phyloP scores from a whole-genome alignment of 2,329 filamentous ascomycete genomes.

The Lachnellula occidentalis region DNA sequence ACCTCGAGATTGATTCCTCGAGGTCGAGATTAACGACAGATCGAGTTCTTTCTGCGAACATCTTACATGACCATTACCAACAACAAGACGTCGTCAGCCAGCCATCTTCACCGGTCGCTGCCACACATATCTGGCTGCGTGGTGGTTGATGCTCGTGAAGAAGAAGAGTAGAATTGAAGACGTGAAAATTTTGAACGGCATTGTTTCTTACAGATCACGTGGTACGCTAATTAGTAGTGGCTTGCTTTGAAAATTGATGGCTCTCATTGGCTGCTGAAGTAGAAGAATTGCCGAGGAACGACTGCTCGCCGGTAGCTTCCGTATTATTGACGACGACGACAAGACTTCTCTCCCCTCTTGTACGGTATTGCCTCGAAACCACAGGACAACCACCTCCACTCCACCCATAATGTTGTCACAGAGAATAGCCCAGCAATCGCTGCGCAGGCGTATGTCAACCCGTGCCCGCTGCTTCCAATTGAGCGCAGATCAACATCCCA shows the following conservation, averaged over 20 bases:
- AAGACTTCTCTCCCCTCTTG: slow-evolving; percentile 1
- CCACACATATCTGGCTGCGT: slow-evolving; percentile 28
- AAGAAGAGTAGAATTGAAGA: slow-evolving; percentile 13
- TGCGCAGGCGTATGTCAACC: slow-evolving; percentile 35
- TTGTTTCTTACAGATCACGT: slow-evolving; percentile 10
- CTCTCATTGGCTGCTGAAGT: slow-evolving; percentile 13
- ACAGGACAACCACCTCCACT: slow-evolving; percentile 1
- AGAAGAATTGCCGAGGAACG: slow-evolving; percentile 16
- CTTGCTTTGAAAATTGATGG: slow-evolving; percentile 11
- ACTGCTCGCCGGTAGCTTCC: slow-evolving; percentile 16
- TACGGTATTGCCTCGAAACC: background rate
- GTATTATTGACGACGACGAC: slow-evolving; percentile 22
- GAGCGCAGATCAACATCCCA: too few species aligned
- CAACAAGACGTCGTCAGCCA: slow-evolving; percentile 29
- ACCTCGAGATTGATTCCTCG: slow-evolving; percentile 31
- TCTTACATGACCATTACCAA: slow-evolving; percentile 20
- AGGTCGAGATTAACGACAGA: slow-evolving; percentile 38
- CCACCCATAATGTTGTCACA: slow-evolving; percentile 38
- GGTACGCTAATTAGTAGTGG: background rate
- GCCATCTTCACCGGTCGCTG: slow-evolving; percentile 22
- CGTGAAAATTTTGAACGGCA: slow-evolving; percentile 16
- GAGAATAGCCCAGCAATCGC: slow-evolving; percentile 38
- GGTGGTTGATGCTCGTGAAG: slow-evolving; percentile 31
- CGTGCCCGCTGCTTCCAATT: background rate
- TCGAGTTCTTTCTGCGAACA: slow-evolving; percentile 32